Conservation (phyloP, 345 rosid species). For the Brassica cretica region DNA sequence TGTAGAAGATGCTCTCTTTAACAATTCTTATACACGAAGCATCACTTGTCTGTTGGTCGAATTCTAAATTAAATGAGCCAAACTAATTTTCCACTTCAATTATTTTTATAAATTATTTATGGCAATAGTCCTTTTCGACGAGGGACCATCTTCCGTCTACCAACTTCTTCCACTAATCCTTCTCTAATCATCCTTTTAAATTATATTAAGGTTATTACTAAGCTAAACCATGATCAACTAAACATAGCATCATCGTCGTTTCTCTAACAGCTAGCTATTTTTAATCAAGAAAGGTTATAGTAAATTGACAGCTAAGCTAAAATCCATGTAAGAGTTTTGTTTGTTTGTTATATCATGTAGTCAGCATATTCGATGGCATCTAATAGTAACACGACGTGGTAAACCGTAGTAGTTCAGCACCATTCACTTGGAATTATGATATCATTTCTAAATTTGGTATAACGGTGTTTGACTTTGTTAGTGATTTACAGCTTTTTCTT, state of each 20-base stretch:
- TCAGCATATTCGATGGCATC: conserved; percentile 26
- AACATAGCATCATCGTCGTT: conserved; percentile 17
- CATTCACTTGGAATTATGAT: conserved; percentile 8
- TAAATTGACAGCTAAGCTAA: conserved; percentile 24
- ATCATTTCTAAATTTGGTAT: conserved; percentile 29
- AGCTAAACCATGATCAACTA: conserved; percentile 22
- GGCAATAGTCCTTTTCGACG: conserved; percentile 2
- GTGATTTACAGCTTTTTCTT: background rate
- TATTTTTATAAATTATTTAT: conserved; percentile 9
- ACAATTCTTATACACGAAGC: conserved; percentile 39
- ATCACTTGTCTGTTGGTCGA: conserved; percentile 39
- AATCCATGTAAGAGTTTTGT: background rate
- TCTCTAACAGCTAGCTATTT: background rate
- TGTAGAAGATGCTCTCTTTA: conserved; percentile 24
- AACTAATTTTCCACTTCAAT: conserved; percentile 6
- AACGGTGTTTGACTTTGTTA: conserved; percentile 33
- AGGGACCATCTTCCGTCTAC: conserved; percentile 35
- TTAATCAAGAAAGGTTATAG: background rate
- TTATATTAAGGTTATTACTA: conserved; percentile 17
- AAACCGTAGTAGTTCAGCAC: conserved; percentile 8
- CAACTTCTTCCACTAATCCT: conserved; percentile 36
- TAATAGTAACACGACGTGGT: conserved; percentile 4
- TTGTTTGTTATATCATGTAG: background rate
- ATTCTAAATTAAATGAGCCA: conserved; percentile 32
- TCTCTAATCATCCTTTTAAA: conserved; percentile 27